phyloP scores from a whole-genome alignment of 164 flowering plant genomes.

The Platanus orientalis region DNA sequence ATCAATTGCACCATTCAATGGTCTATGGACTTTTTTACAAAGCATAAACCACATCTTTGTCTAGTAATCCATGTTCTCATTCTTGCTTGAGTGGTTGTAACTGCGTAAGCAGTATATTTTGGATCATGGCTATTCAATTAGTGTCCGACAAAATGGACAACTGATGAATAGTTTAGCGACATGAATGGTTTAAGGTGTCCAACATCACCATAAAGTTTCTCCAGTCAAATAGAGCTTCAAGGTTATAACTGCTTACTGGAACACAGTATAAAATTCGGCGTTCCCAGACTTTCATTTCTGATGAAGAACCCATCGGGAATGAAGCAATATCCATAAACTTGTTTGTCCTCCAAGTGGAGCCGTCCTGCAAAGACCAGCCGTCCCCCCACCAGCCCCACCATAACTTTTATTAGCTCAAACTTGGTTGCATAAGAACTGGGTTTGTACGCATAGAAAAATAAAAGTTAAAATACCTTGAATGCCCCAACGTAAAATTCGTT shows the following conservation, averaged over 20 bases:
- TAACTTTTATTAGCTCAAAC: background rate
- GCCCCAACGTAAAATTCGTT: conserved; percentile 87
- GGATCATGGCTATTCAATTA: no score
- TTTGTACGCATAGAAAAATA: background rate
- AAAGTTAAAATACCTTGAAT: conserved; percentile 77
- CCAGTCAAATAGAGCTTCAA: background rate
- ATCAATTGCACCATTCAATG: background rate
- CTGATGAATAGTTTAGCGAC: no score
- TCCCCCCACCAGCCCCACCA: background rate
- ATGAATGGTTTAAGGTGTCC: no score
- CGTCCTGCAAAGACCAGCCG: conserved; percentile 43
- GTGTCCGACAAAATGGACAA: no score
- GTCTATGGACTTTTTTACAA: no score
- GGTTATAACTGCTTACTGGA: conserved; percentile 46
- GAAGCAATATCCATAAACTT: conserved; percentile 63
- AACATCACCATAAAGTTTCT: no score
- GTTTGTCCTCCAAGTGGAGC: conserved; percentile 74
- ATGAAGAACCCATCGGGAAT: conserved; percentile 40
- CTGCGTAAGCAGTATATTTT: no score
- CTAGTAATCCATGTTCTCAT: no score
- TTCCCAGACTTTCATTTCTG: conserved; percentile 73
- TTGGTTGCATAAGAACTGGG: background rate
- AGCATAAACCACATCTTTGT: no score
- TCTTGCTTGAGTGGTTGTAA: no score
- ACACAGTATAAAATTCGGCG: conserved; percentile 76